These are phyloP conservation scores for Amylostereum chailletii DNA, from an alignment of 1,284 basidiomycete genomes.

Conservation along the genomic window DNA sequence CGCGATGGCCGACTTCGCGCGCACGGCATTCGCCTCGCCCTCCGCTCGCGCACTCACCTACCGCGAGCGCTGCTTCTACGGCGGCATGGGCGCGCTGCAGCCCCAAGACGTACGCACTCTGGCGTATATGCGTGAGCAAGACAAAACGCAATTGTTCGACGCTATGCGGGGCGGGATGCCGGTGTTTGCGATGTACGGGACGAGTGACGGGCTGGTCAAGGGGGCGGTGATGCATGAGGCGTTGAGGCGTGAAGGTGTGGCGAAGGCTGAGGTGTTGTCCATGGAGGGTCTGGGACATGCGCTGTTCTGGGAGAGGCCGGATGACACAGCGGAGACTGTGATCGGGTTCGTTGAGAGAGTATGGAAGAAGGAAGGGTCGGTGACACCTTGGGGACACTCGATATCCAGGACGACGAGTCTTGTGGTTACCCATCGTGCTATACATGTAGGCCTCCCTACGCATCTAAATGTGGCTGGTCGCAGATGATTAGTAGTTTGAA, in stretches of 20 bases:
- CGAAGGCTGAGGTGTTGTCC: constrained; percentile 13
- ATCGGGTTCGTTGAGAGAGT: neutral
- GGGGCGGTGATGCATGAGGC: constrained; percentile 12
- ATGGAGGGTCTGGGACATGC: constrained; percentile 17
- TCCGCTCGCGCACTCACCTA: too few relatives aligned
- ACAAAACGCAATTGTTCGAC: constrained; percentile 13
- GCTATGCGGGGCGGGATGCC: constrained; percentile 15
- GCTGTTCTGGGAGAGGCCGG: constrained; percentile 14
- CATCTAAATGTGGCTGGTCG: too few relatives aligned
- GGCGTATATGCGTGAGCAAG: constrained; percentile 10
- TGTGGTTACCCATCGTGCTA: too few relatives aligned
- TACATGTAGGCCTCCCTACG: too few relatives aligned
- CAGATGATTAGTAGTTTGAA: too few relatives aligned
- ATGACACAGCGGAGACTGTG: constrained; percentile 12
- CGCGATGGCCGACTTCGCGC: too few relatives aligned
- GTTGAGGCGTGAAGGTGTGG: constrained; percentile 11
- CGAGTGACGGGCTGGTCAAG: constrained; percentile 12
- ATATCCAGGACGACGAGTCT: too few relatives aligned
- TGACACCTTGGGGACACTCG: too few relatives aligned
- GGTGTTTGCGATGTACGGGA: constrained; percentile 15
- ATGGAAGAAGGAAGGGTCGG: neutral
- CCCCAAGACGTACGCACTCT: constrained; percentile 7
- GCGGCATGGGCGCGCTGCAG: constrained; percentile 10
- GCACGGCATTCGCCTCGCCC: too few relatives aligned
- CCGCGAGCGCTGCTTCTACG: neutral